phyloP scores from a whole-genome alignment of 768 basidiomycete species.

The Infundibulicybe gibba region DNA sequence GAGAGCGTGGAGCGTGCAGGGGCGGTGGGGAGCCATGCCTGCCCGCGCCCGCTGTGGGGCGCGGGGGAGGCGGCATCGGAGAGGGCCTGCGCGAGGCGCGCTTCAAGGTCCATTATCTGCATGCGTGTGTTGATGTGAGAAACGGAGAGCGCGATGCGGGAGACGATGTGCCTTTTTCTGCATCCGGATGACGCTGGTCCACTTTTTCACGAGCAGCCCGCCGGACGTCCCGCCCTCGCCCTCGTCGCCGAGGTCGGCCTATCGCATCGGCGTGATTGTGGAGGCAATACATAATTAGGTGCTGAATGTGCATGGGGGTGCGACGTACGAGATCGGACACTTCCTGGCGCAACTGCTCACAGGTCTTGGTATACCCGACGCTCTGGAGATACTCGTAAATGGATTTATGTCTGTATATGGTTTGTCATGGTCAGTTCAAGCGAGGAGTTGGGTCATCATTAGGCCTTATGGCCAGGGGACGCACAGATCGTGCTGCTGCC shows the following conservation, averaged over 20 bases:
- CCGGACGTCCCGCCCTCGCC: too few relatives aligned
- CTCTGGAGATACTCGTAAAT: conserved; percentile 30
- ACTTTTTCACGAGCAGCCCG: conserved; percentile 78
- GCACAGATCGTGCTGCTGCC: too few relatives aligned
- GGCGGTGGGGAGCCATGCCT: too few relatives aligned
- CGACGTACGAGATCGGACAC: conserved; percentile 11
- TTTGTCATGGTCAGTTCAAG: too few relatives aligned
- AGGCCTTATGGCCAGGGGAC: too few relatives aligned
- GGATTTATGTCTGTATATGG: conserved; percentile 28
- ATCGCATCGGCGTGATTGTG: conserved; percentile 1
- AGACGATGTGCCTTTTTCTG: conserved; percentile 73
- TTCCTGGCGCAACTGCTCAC: conserved; percentile 26
- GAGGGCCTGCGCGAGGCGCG: conserved; percentile 43
- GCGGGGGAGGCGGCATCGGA: conserved; percentile 27
- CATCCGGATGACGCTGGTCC: conserved; percentile 77
- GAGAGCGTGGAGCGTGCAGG: background rate
- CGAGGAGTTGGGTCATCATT: too few relatives aligned
- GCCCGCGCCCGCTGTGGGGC: too few relatives aligned
- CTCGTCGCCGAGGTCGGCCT: conserved; percentile 26
- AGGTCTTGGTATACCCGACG: conserved; percentile 27
- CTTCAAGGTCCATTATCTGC: conserved; percentile 63
- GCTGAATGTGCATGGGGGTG: too few relatives aligned
- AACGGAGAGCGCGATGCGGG: too few relatives aligned
- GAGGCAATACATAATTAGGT: background rate
- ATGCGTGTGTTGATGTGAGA: too few relatives aligned